A percentile compares a stretch with the other conserved stretches of the same genome.
Evolutionary conservation across 2,329 filamentous ascomycete species (phyloP).

Genomic region (Sarocladium strictum): DNA sequence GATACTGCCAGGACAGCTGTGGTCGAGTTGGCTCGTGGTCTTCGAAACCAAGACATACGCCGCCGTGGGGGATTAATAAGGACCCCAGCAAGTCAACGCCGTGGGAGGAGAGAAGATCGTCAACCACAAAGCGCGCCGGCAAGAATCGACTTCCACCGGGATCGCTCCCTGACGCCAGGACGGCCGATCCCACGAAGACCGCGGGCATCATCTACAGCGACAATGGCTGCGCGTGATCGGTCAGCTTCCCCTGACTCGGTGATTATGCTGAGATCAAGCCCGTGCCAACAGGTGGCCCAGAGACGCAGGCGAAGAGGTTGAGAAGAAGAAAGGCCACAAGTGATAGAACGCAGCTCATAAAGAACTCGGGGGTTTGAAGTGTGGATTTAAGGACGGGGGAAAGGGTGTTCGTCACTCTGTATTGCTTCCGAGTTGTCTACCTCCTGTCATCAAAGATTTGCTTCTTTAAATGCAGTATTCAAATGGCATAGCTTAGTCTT

Average conservation of each 20-base stretch:
- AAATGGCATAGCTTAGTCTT: too few species aligned
- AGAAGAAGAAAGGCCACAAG: not conserved
- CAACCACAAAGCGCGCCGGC: not conserved
- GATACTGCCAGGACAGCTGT: conserved; percentile 21
- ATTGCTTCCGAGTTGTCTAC: too few species aligned
- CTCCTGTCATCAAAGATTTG: too few species aligned
- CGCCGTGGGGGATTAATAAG: conserved; percentile 11
- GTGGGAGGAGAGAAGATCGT: not conserved
- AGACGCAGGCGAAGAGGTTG: not conserved
- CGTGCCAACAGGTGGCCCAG: not conserved
- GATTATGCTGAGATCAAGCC: not conserved
- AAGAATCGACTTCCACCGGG: not conserved
- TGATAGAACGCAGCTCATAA: not conserved
- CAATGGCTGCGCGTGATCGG: not conserved
- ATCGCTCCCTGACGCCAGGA: not conserved
- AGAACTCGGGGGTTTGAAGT: too few species aligned
- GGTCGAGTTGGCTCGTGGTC: conserved; percentile 18
- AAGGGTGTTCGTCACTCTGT: too few species aligned
- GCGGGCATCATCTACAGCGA: not conserved
- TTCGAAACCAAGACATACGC: conserved; percentile 13
- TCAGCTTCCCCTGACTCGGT: not conserved
- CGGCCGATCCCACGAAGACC: not conserved
- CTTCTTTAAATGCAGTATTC: too few species aligned
- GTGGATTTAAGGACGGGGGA: too few species aligned
- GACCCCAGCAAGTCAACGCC: not conserved